Percentiles rank a stretch among this genome's conserved stretches.
phyloP scores from a whole-genome alignment of 805 yeast genomes.

The Ogataea nakhonphanomensis region DNA sequence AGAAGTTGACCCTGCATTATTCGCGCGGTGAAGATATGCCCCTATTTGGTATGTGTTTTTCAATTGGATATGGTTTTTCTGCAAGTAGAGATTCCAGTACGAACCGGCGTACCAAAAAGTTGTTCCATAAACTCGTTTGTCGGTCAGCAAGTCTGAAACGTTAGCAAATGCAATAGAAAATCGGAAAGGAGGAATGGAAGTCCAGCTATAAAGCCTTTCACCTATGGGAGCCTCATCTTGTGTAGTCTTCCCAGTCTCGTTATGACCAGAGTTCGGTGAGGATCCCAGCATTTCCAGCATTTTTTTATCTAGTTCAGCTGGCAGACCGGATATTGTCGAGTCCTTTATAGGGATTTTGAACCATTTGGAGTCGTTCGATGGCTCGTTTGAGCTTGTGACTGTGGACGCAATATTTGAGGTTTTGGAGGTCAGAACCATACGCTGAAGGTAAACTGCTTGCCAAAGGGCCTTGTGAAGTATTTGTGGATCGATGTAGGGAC shows the following conservation, averaged over 20 bases:
- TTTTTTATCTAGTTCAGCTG: constrained; percentile 33
- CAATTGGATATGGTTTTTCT: constrained; percentile 39
- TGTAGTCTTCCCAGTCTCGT: constrained; percentile 27
- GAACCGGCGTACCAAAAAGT: constrained; percentile 62
- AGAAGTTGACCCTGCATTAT: constrained; percentile 30
- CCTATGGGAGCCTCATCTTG: constrained; percentile 19
- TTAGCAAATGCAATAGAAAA: constrained; percentile 51
- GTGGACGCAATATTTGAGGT: constrained; percentile 30
- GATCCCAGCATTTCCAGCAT: constrained; percentile 25
- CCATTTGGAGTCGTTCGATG: constrained; percentile 34
- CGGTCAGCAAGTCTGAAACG: constrained; percentile 42
- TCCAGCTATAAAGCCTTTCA: constrained; percentile 32
- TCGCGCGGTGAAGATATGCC: constrained; percentile 52
- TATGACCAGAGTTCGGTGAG: constrained; percentile 8
- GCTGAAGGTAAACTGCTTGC: constrained; percentile 43
- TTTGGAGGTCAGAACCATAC: constrained; percentile 34
- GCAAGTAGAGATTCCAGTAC: constrained; percentile 54
- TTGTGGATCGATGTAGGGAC: constrained; percentile 36
- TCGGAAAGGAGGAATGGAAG: constrained; percentile 51
- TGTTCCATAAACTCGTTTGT: constrained; percentile 47
- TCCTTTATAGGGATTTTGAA: constrained; percentile 43
- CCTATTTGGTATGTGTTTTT: constrained; percentile 49
- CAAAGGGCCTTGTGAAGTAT: constrained; percentile 47
- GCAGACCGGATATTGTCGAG: constrained; percentile 45
- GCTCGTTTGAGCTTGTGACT: constrained; percentile 26